These are phyloP conservation scores for Hortaea werneckii DNA, from an alignment of 2,329 filamentous ascomycete species.

Conservation along the genomic window DNA sequence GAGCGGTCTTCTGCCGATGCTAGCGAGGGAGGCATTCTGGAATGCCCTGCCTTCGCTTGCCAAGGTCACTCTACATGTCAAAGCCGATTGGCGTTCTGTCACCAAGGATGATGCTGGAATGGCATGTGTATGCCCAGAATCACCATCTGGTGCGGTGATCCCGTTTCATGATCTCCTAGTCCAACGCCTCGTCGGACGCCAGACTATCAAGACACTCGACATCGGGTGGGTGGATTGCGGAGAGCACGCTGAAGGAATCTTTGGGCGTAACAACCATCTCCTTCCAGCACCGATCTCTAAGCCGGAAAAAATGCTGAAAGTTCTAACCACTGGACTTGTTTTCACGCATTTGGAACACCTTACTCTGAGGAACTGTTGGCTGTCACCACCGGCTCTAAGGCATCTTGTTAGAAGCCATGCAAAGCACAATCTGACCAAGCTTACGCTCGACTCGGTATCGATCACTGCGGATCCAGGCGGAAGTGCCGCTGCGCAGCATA, in stretches of 20 bases:
- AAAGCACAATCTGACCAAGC: slow-evolving; percentile 37
- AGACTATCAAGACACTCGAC: slow-evolving; percentile 50
- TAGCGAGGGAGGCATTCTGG: slow-evolving; percentile 54
- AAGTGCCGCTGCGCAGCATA: slow-evolving; percentile 3
- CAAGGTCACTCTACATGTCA: slow-evolving; percentile 49
- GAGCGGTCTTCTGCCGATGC: slow-evolving; percentile 46
- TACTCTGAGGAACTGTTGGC: slow-evolving; percentile 60
- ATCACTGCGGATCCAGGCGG: slow-evolving; percentile 39
- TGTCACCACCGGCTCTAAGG: slow-evolving; percentile 48
- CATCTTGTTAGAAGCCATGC: slow-evolving; percentile 43
- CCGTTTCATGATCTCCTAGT: slow-evolving; percentile 44
- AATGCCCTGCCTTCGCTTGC: slow-evolving; percentile 43
- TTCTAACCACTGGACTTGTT: slow-evolving; percentile 9
- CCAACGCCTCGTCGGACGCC: slow-evolving; percentile 26
- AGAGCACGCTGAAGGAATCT: slow-evolving; percentile 53
- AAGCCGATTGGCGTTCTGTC: slow-evolving; percentile 57
- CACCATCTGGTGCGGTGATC: slow-evolving; percentile 42
- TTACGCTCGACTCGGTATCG: slow-evolving; percentile 56
- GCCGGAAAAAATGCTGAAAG: slow-evolving; percentile 12
- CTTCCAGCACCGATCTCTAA: slow-evolving; percentile 49
- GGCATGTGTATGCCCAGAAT: slow-evolving; percentile 39
- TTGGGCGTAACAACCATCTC: slow-evolving; percentile 52
- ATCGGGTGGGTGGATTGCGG: slow-evolving; percentile 60
- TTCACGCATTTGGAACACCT: slow-evolving; percentile 50
- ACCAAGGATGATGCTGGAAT: slow-evolving; percentile 42